Base-by-base conservation (phyloP, 2,329 filamentous ascomycete genomes). In the Chaetothyriales sp. region DNA sequence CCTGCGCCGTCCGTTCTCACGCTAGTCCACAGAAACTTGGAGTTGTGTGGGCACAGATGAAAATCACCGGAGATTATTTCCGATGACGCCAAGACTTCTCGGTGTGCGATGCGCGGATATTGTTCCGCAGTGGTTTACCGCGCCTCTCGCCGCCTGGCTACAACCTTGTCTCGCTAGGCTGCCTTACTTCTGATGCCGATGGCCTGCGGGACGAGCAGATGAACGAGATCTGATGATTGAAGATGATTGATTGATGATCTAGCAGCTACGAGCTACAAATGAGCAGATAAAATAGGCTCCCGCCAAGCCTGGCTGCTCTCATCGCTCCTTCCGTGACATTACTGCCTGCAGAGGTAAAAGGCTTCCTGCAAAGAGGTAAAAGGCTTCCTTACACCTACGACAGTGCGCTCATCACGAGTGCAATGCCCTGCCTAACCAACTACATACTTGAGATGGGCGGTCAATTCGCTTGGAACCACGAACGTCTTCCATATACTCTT, bases 401-500 rank as follows among this genome's bases (percentile, higher is more conserved):
- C 33, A 2, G 10, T 2, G 4, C 33, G n/a, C n/a, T n/a, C 13
- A 15, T 5, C 33, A 40, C 22, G 22, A 25, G 3, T 40, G 5
- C 10, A 15, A 15, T 13, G 10, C 33, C 2, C 33, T 2, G 55
- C 55, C 50, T 57, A 46, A n/a, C 55, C 56, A 19, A 54, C 54
- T 4, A 62, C 46, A 46, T 58, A 48, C 44, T 50, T 56, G 46
- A 62, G 25, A 47, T 62, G 60, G 50, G 66, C 68, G 47, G 69
- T 69, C 44, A 83, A 57, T 68, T 94, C 86, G 43, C 74, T 70
- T 0, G 90, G 81, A 25, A 87, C 77, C 53, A 87, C 80, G 65
- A 95, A 97, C 0, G 95, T 82, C 62, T 82, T 79, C 89, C 90
- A 97, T 0, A 81, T 67, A 22, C 76, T 70, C 44, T 70, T 73